Evolutionary conservation across 306 rosid species (phyloP), one percentile per base, ranked within the genome.

Genomic region (Astragalus membranaceus): DNA sequence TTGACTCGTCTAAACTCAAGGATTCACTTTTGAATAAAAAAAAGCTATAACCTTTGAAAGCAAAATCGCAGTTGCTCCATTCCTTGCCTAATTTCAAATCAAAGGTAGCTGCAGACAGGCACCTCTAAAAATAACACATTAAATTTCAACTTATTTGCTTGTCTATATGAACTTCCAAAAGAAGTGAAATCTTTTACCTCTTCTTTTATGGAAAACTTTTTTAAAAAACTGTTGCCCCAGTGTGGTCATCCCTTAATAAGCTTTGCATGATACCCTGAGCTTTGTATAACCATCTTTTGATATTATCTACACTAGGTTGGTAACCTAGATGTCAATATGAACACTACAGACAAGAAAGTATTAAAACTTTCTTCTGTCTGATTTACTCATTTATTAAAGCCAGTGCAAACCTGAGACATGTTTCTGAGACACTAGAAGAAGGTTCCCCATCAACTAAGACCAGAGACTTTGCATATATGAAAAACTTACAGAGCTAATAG

Each of bases 261-360:
- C 61, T 44, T 48, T 36, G 48, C 69, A 37, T 14, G 44, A 13
- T 17, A 47, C 17, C 64, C 44, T 14, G 76, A 67, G 64, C 41
- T 72, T 58, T 36, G 32, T 10, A 42, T 17, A 60, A 62, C 47
- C 35, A 57, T 4, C 63, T 39, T 43, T 61, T 12, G 67, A 77
- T 33, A 63, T 17, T 12, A 54, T 62, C 42, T 48, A 20, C 16
- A 4, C 16, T 20, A 54, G 48, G 41, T 42, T 30, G 53, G 67
- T 67, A 10, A 51, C 68, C 26, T 56, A 54, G 50, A 67, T 75
- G 44, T 29, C 8, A 67, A 64, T 17, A 73, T 55, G 53, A 77
- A 68, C 32, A 43, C 32, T 48, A 58, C 47, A 42, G 23, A 67
- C 39, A 12, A 59, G 26, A 44, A 16, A 16, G 61, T 14, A 46